These are phyloP conservation scores for Ogataea paraovalis DNA, from an alignment of 805 yeast genomes.

Conservation along the genomic window DNA sequence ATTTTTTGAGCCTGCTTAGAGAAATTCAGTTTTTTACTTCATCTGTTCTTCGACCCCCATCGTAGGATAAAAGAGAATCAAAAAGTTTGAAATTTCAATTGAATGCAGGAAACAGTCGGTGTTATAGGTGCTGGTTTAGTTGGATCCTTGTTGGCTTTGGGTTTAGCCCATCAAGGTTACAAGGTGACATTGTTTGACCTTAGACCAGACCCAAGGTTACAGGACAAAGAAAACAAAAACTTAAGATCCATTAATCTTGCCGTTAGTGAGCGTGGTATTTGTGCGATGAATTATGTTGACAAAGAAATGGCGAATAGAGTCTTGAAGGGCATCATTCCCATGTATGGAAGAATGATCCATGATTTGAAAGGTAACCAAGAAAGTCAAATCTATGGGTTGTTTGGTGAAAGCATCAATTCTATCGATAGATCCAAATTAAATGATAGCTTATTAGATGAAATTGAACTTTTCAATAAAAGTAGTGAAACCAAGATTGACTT, in stretches of 20 bases:
- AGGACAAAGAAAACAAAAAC: conserved; percentile 16
- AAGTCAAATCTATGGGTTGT: conserved; percentile 72
- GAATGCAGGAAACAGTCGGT: conserved; percentile 38
- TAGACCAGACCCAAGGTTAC: conserved; percentile 60
- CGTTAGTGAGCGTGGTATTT: conserved; percentile 78
- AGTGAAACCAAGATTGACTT: conserved; percentile 33
- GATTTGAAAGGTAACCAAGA: conserved; percentile 57
- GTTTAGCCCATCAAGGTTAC: conserved; percentile 68
- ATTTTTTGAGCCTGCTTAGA: not conserved
- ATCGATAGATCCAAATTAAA: conserved; percentile 75
- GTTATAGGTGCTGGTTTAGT: conserved; percentile 90
- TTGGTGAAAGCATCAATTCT: conserved; percentile 81
- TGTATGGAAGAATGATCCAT: conserved; percentile 90
- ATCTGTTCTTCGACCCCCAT: no score
- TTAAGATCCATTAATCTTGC: conserved; percentile 81
- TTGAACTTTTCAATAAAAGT: conserved; percentile 39
- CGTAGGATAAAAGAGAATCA: no score
- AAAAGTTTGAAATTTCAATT: not conserved
- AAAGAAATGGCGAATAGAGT: conserved; percentile 51
- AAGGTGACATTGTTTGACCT: conserved; percentile 68
- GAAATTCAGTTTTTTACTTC: no score
- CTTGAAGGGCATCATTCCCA: conserved; percentile 65
- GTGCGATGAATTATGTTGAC: conserved; percentile 63
- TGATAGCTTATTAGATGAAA: conserved; percentile 58
- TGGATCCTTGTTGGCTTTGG: conserved; percentile 81